A percentile compares a stretch with the other conserved stretches of the same genome.
These are phyloP conservation scores for Mortierella sp. DNA, from an alignment of 371 early-diverging fungal genomes.

Conservation along the genomic window DNA sequence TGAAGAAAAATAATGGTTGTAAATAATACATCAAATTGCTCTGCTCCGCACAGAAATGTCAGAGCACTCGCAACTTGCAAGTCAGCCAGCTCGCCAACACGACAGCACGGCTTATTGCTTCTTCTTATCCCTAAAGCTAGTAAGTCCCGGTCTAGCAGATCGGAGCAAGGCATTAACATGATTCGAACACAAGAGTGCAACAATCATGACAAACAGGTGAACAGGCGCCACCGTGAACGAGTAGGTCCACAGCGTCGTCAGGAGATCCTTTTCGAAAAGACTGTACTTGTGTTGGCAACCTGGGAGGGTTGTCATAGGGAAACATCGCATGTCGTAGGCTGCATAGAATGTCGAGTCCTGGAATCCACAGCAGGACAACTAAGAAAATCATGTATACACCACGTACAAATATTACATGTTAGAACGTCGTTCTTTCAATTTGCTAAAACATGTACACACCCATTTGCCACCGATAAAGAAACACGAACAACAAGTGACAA, in stretches of 20 bases:
- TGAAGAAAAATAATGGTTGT: background rate
- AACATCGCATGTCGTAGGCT: conserved; percentile 49
- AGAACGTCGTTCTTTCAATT: background rate
- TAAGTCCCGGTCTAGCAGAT: conserved; percentile 14
- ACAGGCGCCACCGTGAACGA: conserved; percentile 64
- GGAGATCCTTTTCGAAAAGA: conserved; percentile 53
- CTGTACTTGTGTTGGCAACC: conserved; percentile 68
- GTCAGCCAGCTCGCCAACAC: too few relatives aligned
- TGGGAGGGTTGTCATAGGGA: conserved; percentile 67
- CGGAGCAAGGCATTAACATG: conserved; percentile 62
- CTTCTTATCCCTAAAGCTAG: conserved; percentile 26
- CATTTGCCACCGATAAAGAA: background rate
- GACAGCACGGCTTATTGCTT: background rate
- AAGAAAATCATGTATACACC: background rate
- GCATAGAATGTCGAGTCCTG: conserved; percentile 18
- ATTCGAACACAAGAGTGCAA: conserved; percentile 65
- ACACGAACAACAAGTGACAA: background rate
- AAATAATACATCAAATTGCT: background rate
- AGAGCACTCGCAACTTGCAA: background rate
- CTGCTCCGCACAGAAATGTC: background rate
- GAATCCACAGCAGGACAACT: conserved; percentile 49
- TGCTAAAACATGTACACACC: too few relatives aligned
- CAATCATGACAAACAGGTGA: conserved; percentile 63
- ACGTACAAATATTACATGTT: background rate
- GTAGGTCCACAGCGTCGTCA: conserved; percentile 58